Base-by-base conservation (phyloP, 2,329 filamentous ascomycete species). In the Hyphodiscus sp. region DNA sequence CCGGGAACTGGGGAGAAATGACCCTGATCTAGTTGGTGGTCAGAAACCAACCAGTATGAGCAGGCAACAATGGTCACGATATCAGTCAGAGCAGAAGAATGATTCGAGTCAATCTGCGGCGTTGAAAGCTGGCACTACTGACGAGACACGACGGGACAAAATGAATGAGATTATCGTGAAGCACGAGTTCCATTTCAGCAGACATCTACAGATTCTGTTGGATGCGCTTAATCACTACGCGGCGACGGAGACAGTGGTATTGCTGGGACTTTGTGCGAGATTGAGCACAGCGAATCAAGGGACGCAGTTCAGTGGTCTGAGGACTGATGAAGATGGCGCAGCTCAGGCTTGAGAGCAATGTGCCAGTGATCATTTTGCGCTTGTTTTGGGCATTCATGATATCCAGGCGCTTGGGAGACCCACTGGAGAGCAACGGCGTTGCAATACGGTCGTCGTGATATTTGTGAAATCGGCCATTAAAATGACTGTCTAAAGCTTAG, bases 211-310 rank as follows among this genome's bases (percentile, higher is more conserved):
- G 74, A 96, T 97, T 61, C 71, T 99, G 64, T 82, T 97, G 41
- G 94, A 97, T 68, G 92, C 90, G 56, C 77, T 99, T 58, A 97
- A 99, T 64, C 96, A 97, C 70, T 95, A 96, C 64, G 94, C 94
- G 2, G 94, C 94, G 0, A 97, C 94, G 0, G 94, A 99, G 74
- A 97, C 94, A 41, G 92, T 96, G 2, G 94, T 96, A 18, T 78
- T 99, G 60, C 74, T 97, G 58, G 92, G 91, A 60, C 75, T 99
- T 16, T 95, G 90, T 67, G 90, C 90, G 13, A 74, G 90, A 56
- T 68, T 95, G 65, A 91, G 87, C 64, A 89, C 87, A 55, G 89
- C 88, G 13, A 90, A 88, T 56, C 87, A 91, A 67, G 88, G 87
- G 19, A 85, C 81, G 0, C 81, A 85, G 65, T 84, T 79, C 63